These are phyloP conservation scores for Cladosporium sp. DNA, from an alignment of 2,329 filamentous ascomycete species.

Conservation along the genomic window DNA sequence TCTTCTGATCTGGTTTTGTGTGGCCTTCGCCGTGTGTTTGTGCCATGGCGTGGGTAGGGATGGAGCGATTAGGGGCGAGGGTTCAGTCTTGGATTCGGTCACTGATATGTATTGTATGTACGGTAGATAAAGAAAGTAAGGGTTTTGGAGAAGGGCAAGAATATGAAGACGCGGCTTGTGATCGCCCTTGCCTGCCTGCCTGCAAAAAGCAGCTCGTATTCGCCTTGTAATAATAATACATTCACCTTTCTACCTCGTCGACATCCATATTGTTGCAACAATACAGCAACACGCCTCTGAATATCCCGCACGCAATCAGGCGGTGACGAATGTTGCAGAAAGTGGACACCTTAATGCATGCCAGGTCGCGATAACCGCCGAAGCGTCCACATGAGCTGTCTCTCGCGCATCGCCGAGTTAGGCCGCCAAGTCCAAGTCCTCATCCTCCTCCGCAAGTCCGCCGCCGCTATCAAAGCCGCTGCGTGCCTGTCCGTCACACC, in stretches of 20 bases:
- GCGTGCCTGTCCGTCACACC: constrained; percentile 3
- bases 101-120: too few relatives aligned
- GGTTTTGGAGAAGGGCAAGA: background rate
- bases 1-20: constrained; percentile 10
- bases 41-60: background rate
- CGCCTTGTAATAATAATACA: too few relatives aligned
- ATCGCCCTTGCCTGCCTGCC: background rate
- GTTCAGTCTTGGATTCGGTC: background rate
- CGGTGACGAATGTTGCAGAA: background rate
- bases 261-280: too few relatives aligned
- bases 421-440: constrained; percentile 6
- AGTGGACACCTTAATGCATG: constrained; percentile 2
- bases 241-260: too few relatives aligned
- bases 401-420: background rate
- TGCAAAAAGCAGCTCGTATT: too few relatives aligned
- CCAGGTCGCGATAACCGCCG: constrained; percentile 10
- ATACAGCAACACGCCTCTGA: too few relatives aligned
- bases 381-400: constrained; percentile 5
- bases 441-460: background rate
- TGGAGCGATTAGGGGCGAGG: background rate
- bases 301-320: background rate
- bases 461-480: constrained; percentile 6
- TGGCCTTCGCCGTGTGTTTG: constrained; percentile 1
- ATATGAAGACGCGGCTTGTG: background rate
- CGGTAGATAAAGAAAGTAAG: too few relatives aligned